Conservation (phyloP, 805 yeast species). For the Zygoascus biomembranicola region DNA sequence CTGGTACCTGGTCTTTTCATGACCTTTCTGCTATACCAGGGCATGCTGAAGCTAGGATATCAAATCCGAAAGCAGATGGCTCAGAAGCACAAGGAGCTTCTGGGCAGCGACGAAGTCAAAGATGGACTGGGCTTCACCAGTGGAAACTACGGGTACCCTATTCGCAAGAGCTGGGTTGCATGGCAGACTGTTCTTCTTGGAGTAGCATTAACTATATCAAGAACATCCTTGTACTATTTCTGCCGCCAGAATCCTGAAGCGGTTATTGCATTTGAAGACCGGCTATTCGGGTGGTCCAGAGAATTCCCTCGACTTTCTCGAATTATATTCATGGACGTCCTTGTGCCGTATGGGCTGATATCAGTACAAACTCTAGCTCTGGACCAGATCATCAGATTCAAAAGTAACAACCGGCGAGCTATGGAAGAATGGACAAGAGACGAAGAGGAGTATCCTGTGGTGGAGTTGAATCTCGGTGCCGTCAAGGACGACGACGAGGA, state of each 20-base stretch:
- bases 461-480: neutral
- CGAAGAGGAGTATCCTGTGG: slow-evolving; percentile 1
- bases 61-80: neutral
- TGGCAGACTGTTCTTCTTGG: slow-evolving; percentile 4
- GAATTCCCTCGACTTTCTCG: neutral
- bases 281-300: slow-evolving; percentile 5
- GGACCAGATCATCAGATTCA: neutral
- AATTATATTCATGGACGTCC: neutral
- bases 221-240: neutral
- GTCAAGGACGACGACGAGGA: neutral
- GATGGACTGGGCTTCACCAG: slow-evolving; percentile 9
- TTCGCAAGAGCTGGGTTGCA: slow-evolving; percentile 5
- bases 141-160: slow-evolving; percentile 12
- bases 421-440: neutral
- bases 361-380: neutral
- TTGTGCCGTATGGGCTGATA: neutral
- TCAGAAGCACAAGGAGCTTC: neutral
- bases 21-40: slow-evolving; percentile 2
- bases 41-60: slow-evolving; percentile 3
- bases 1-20: slow-evolving; percentile 7
- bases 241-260: neutral
- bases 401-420: neutral
- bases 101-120: neutral
- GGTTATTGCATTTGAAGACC: neutral
- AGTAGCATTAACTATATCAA: slow-evolving; percentile 2